Percentiles rank a stretch among this genome's conserved stretches.
Evolutionary conservation across 768 basidiomycete species (phyloP).

Genomic region (Nevesoporus exiguus): DNA sequence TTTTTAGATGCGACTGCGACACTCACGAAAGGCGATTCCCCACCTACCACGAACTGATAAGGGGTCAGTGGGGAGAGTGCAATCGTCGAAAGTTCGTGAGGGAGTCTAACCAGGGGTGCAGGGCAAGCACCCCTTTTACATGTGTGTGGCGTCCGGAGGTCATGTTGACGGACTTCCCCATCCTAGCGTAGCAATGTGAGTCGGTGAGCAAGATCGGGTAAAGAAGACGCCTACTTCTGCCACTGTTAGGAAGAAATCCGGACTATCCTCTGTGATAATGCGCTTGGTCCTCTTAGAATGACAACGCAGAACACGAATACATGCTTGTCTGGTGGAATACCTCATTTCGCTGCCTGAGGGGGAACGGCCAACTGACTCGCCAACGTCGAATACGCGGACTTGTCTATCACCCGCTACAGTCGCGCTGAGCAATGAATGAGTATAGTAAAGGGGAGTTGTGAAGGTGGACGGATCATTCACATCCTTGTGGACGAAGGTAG

Average conservation of each 20-base stretch:
- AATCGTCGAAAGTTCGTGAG: conserved; percentile 66
- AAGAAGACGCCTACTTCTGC: conserved; percentile 52
- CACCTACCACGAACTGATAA: conserved; percentile 82
- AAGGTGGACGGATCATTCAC: conserved; percentile 41
- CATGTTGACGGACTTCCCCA: conserved; percentile 85
- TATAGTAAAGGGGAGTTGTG: not conserved
- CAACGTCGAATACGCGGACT: conserved; percentile 76
- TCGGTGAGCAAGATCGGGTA: conserved; percentile 11
- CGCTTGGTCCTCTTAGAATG: conserved; percentile 73
- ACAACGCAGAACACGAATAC: conserved; percentile 58
- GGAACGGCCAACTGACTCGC: conserved; percentile 37
- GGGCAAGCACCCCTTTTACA: conserved; percentile 62
- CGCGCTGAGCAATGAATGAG: conserved; percentile 40
- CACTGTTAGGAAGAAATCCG: conserved; percentile 74
- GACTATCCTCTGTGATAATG: conserved; percentile 75
- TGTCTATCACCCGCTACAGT: conserved; percentile 75
- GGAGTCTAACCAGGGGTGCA: conserved; percentile 62
- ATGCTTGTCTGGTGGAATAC: conserved; percentile 47
- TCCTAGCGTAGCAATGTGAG: conserved; percentile 49
- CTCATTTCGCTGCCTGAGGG: conserved; percentile 41
- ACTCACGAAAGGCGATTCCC: conserved; percentile 72
- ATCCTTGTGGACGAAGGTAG: conserved; percentile 77
- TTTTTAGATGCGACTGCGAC: not conserved
- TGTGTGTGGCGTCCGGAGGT: conserved; percentile 65
- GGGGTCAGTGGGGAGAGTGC: conserved; percentile 76